phyloP scores from a whole-genome alignment of 2,329 filamentous ascomycete species.

The Xylaria sp. region DNA sequence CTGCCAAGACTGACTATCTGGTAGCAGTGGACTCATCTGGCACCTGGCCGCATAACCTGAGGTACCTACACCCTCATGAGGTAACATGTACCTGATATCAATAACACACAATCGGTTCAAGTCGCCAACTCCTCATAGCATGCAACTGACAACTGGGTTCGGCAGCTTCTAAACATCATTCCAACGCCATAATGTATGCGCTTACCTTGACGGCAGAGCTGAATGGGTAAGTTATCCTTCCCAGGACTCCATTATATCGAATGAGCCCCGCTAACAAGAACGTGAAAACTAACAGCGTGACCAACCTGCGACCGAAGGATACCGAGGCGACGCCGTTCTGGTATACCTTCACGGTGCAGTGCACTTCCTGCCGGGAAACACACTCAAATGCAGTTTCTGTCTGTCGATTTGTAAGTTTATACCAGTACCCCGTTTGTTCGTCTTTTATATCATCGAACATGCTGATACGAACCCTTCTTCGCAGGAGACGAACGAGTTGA shows the following conservation, averaged over 20 bases:
- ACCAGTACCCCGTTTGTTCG: not conserved
- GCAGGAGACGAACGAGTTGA: conserved; percentile 89
- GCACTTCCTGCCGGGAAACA: conserved; percentile 93
- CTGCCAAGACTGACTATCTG: not conserved
- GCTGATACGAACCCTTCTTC: conserved; percentile 22
- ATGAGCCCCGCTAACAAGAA: conserved; percentile 11
- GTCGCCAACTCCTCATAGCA: not conserved
- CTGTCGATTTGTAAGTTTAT: conserved; percentile 81
- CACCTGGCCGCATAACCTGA: not conserved
- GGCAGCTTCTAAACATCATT: not conserved
- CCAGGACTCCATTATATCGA: not conserved
- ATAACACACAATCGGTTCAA: not conserved
- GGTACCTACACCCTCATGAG: no score
- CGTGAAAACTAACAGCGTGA: conserved; percentile 70
- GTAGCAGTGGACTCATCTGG: not conserved
- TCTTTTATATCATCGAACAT: not conserved
- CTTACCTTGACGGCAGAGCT: conserved; percentile 75
- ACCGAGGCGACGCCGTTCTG: conserved; percentile 85
- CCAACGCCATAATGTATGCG: conserved; percentile 65
- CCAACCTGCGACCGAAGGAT: conserved; percentile 86
- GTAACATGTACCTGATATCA: not conserved
- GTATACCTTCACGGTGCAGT: conserved; percentile 98
- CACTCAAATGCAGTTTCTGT: conserved; percentile 89
- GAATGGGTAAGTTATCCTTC: conserved; percentile 63
- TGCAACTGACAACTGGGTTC: conserved; percentile 6